A percentile compares a stretch with the other conserved stretches of the same genome.
Conservation (phyloP, 2,329 filamentous ascomycete species). For the Trichoderma atroviride region DNA sequence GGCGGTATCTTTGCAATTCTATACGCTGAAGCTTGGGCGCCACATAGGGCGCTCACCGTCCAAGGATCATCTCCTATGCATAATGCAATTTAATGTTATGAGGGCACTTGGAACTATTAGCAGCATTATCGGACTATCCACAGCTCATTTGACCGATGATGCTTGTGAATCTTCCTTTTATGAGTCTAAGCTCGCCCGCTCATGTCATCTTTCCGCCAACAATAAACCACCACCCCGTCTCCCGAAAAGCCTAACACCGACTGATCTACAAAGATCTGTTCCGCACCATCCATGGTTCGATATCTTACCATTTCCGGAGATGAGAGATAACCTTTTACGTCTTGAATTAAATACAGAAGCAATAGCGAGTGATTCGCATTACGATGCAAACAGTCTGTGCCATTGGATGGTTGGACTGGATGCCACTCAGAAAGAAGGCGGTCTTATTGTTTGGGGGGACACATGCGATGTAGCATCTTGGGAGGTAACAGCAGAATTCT, state of each 20-base stretch:
- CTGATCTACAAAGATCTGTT: neutral
- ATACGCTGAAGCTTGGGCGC: neutral
- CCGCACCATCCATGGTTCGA: conserved; percentile 17
- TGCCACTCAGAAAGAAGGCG: neutral
- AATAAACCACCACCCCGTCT: neutral
- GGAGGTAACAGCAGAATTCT: conserved; percentile 12
- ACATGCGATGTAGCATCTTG: conserved; percentile 10
- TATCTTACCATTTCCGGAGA: conserved; percentile 5
- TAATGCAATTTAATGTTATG: conserved; percentile 14
- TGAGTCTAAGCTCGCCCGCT: neutral
- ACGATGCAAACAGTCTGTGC: conserved; percentile 3
- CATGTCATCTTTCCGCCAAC: neutral
- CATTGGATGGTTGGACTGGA: conserved; percentile 14
- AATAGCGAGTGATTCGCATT: neutral
- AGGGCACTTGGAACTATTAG: conserved; percentile 8
- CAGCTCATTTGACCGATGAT: neutral
- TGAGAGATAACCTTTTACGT: conserved; percentile 1
- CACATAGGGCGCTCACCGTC: conserved; percentile 1
- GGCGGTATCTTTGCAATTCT: neutral
- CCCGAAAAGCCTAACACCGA: neutral
- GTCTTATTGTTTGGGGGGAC: conserved; percentile 19
- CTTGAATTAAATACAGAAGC: neutral
- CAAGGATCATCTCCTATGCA: neutral
- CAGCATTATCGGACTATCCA: neutral
- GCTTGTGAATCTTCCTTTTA: neutral